A percentile compares a stretch with the other conserved stretches of the same genome.
Conservation (phyloP, 768 basidiomycete species). For the Favolaschia claudopus region DNA sequence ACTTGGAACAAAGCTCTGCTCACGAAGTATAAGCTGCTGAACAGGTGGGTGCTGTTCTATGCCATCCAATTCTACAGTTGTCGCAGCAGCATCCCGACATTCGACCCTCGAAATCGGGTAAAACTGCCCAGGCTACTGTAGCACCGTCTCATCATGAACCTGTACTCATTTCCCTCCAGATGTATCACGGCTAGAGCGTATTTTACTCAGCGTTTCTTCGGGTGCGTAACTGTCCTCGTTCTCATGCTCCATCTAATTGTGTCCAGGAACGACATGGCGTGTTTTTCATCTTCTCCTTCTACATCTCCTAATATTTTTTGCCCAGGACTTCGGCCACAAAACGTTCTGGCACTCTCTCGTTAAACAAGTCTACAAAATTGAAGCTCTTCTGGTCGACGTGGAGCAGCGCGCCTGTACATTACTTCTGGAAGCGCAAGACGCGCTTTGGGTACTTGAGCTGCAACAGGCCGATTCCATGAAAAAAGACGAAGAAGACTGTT, state of each 20-base stretch:
- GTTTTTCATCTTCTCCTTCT: background rate
- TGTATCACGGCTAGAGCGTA: no score
- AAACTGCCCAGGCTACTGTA: no score
- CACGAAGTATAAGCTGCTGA: conserved; percentile 42
- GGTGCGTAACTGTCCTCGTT: no score
- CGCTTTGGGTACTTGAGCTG: conserved; percentile 45
- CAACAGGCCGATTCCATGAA: conserved; percentile 18
- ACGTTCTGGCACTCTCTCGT: conserved; percentile 43
- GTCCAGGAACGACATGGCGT: no score
- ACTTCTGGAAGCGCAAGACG: conserved; percentile 42
- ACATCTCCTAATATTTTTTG: background rate
- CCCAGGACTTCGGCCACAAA: conserved; percentile 49
- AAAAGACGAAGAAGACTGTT: conserved; percentile 12
- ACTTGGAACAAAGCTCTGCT: conserved; percentile 42
- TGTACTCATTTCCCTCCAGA: no score
- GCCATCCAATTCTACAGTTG: background rate
- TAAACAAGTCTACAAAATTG: conserved; percentile 38
- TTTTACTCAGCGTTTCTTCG: no score
- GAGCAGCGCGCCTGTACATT: conserved; percentile 44
- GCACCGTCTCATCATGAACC: no score
- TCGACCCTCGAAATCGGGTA: no score
- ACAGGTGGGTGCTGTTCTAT: conserved; percentile 29
- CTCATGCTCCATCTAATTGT: no score
- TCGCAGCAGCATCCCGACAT: no score
- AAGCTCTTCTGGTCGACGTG: conserved; percentile 37